phyloP scores from a whole-genome alignment of 2,329 filamentous ascomycete species.

The Microsporum canis region DNA sequence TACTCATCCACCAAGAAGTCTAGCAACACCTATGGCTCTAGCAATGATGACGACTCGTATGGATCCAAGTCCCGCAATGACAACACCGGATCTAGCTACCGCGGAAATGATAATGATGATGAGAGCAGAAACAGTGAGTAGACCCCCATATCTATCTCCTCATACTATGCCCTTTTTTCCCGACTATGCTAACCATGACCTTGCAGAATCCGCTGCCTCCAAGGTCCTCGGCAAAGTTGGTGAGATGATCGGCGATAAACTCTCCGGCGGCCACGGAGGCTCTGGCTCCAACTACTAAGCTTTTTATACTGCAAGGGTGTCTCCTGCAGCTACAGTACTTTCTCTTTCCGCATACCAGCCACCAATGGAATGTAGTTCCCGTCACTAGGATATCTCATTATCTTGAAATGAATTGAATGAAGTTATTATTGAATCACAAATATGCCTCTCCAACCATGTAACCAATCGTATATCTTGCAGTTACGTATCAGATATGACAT shows the following conservation, averaged over 20 bases:
- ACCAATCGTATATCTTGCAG: background rate
- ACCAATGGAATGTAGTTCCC: background rate
- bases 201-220: constrained; percentile 5
- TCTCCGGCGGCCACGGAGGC: background rate
- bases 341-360: background rate
- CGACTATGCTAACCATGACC: background rate
- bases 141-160: background rate
- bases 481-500: background rate
- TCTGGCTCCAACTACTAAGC: constrained; percentile 2
- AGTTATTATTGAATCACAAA: background rate
- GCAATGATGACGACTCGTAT: constrained; percentile 5
- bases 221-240: constrained; percentile 10
- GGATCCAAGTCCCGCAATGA: background rate
- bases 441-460: background rate
- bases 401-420: background rate
- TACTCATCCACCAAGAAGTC: background rate
- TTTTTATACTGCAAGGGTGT: background rate
- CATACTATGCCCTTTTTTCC: background rate
- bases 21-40: background rate
- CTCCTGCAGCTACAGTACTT: background rate
- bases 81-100: constrained; percentile 2
- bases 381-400: background rate
- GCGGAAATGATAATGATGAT: constrained; percentile 6
- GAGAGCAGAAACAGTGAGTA: constrained; percentile 8
- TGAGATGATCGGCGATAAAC: constrained; percentile 7